Percentiles rank a stretch among this genome's conserved stretches.
phyloP scores from a whole-genome alignment of 2,329 filamentous ascomycete species.

The Venturiaceae sp. region DNA sequence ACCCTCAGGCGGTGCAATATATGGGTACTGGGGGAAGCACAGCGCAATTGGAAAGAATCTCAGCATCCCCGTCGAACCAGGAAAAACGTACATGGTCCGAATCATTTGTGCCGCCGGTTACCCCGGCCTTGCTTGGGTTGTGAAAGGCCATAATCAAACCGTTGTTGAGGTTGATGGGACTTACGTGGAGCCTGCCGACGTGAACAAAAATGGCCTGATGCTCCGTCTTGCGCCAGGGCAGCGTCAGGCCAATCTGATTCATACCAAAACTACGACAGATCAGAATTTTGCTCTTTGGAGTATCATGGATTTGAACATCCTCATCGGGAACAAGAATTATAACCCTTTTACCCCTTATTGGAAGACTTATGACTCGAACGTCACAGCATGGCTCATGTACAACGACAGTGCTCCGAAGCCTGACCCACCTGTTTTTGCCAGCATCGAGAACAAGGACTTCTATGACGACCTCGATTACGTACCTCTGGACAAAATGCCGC shows the following conservation, averaged over 20 bases:
- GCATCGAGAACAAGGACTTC: background rate
- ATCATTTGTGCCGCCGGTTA: too few species aligned
- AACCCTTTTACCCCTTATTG: too few species aligned
- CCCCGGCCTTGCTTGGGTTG: too few species aligned
- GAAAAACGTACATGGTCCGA: too few species aligned
- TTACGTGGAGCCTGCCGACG: too few species aligned
- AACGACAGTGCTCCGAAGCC: background rate
- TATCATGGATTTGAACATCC: constrained; percentile 1
- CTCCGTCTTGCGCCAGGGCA: too few species aligned
- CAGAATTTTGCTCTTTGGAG: background rate
- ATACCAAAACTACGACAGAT: too few species aligned
- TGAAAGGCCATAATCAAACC: too few species aligned
- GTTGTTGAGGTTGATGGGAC: too few species aligned
- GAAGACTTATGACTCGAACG: background rate
- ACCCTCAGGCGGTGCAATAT: constrained; percentile 48
- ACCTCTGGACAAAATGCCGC: constrained; percentile 54
- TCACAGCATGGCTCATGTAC: background rate
- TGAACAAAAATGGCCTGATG: too few species aligned
- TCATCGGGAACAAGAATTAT: constrained; percentile 2
- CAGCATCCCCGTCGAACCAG: constrained; percentile 34
- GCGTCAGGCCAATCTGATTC: too few species aligned
- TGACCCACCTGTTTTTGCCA: background rate
- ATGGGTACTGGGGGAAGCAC: background rate
- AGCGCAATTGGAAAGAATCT: constrained; percentile 41
- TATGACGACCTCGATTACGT: constrained; percentile 21